Conservation (phyloP, 2,329 filamentous ascomycete species). For the Myrmaecium sp. region DNA sequence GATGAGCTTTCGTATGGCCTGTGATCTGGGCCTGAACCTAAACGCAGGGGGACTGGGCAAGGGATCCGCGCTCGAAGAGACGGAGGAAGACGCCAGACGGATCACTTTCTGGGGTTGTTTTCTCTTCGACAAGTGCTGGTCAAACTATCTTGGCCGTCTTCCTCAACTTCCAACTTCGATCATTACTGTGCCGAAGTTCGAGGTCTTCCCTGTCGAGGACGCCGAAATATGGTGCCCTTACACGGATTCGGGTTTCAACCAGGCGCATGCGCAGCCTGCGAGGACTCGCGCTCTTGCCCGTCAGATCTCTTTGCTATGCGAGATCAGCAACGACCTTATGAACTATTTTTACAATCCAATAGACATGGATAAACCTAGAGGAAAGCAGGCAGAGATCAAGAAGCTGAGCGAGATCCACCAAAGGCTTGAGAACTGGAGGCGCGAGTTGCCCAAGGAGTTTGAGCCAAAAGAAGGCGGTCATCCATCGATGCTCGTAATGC, state of each 20-base stretch:
- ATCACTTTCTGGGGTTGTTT: conserved; percentile 98
- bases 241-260: conserved; percentile 63
- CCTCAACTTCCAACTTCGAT: conserved; percentile 69
- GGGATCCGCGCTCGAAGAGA: conserved; percentile 47
- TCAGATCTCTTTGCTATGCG: conserved; percentile 68
- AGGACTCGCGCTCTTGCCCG: conserved; percentile 67
- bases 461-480: conserved; percentile 80
- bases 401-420: conserved; percentile 85
- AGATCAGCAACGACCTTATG: conserved; percentile 85
- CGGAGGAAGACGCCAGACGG: conserved; percentile 73
- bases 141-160: conserved; percentile 83
- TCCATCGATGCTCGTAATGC: conserved; percentile 66
- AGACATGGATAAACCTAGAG: conserved; percentile 41
- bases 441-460: conserved; percentile 66
- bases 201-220: conserved; percentile 82
- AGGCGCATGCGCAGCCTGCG: conserved; percentile 59
- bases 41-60: conserved; percentile 49
- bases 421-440: conserved; percentile 76
- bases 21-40: conserved; percentile 81
- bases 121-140: conserved; percentile 98
- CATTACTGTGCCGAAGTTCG: conserved; percentile 72
- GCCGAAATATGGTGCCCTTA: conserved; percentile 75
- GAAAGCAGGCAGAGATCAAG: conserved; percentile 74
- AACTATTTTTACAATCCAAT: conserved; percentile 79
- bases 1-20: conserved; percentile 96